Percentiles rank a stretch among this genome's conserved stretches.
phyloP scores from a whole-genome alignment of 2,329 filamentous ascomycete genomes.

The Podosphaera xanthii region DNA sequence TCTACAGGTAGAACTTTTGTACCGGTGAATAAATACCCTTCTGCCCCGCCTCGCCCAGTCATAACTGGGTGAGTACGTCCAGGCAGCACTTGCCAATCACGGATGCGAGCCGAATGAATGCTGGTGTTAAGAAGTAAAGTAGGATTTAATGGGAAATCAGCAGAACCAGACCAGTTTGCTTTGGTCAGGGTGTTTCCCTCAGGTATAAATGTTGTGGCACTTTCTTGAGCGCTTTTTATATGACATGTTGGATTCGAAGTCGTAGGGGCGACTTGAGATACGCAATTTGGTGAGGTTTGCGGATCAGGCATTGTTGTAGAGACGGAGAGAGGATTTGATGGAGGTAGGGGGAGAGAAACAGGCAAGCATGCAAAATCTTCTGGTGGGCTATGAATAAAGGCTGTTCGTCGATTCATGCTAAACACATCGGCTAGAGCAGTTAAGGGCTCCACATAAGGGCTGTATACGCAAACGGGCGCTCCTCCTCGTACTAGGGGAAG shows the following conservation, averaged over 20 bases:
- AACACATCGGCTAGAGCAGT: conserved; percentile 62
- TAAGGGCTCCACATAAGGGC: conserved; percentile 57
- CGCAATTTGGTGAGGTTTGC: no score
- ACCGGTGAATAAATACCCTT: conserved; percentile 76
- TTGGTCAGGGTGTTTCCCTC: background rate
- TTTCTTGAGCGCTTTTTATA: conserved; percentile 14
- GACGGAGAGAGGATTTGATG: conserved; percentile 5
- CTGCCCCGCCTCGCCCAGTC: conserved; percentile 67
- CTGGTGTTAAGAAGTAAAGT: conserved; percentile 56
- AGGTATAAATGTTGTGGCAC: no score
- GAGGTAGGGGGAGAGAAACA: conserved; percentile 9
- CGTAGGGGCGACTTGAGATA: background rate
- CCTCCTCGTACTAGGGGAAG: conserved; percentile 68
- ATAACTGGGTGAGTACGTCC: conserved; percentile 84
- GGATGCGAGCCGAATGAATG: conserved; percentile 58
- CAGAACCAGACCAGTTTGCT: conserved; percentile 30
- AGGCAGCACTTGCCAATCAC: conserved; percentile 77
- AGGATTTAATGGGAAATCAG: conserved; percentile 74
- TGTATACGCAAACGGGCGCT: conserved; percentile 69
- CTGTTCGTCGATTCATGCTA: conserved; percentile 53
- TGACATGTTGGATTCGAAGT: conserved; percentile 21
- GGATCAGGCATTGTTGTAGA: no score
- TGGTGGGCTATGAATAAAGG: conserved; percentile 39
- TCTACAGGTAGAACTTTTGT: conserved; percentile 60
- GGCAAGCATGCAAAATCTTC: conserved; percentile 16